These are phyloP conservation scores for Moricandia arvensis DNA, from an alignment of 345 rosid species.

Conservation along the genomic window DNA sequence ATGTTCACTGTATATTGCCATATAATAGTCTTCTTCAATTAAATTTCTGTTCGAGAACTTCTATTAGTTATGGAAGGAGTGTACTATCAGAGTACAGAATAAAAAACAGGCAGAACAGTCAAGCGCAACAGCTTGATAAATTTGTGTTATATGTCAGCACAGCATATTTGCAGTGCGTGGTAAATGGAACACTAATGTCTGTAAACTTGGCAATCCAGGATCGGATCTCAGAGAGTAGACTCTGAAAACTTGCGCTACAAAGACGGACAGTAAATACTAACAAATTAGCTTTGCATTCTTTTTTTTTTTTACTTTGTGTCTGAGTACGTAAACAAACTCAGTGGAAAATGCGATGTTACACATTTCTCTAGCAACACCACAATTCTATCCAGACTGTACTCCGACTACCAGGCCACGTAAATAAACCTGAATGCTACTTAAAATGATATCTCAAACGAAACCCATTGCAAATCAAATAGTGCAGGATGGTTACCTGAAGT, in stretches of 20 bases:
- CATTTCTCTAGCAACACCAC: background rate
- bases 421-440: slow-evolving; percentile 9
- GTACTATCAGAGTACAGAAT: background rate
- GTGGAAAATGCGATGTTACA: background rate
- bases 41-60: background rate
- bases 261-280: background rate
- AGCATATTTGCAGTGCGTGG: background rate
- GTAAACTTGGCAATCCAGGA: too few species aligned
- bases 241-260: background rate
- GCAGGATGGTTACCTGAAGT: slow-evolving; percentile 53
- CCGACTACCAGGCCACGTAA: slow-evolving; percentile 6
- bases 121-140: background rate
- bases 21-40: background rate
- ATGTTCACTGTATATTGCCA: background rate
- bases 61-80: background rate
- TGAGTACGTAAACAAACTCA: slow-evolving; percentile 1
- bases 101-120: background rate
- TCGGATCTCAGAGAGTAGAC: background rate
- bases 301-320: background rate
- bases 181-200: background rate
- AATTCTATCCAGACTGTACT: background rate
- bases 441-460: slow-evolving; percentile 11
- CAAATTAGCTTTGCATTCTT: too few species aligned
- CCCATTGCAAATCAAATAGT: slow-evolving; percentile 16
- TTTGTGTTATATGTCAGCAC: background rate